Conservation (phyloP, 1,284 basidiomycete species). For the Ceratorhiza oryzae-sativae region DNA sequence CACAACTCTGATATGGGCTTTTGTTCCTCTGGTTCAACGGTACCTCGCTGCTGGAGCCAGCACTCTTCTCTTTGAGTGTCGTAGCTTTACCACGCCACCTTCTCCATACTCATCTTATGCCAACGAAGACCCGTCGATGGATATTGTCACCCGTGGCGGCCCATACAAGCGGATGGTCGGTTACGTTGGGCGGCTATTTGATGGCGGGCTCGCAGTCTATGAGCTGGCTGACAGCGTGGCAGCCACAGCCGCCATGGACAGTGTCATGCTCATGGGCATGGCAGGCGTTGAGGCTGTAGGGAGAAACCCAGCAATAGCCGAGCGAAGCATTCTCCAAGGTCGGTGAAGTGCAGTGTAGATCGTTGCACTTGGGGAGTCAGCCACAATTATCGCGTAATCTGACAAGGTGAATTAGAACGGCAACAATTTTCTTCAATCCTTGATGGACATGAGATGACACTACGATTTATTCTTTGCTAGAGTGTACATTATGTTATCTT, state of each 20-base stretch:
- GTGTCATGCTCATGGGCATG: constrained; percentile 39
- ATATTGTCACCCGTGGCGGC: constrained; percentile 25
- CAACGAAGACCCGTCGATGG: constrained; percentile 25
- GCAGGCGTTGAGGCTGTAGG: constrained; percentile 36
- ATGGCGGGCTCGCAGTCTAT: constrained; percentile 27
- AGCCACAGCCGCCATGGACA: constrained; percentile 35
- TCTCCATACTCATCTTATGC: constrained; percentile 2
- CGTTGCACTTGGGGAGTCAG: constrained; percentile 15
- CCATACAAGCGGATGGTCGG: constrained; percentile 38
- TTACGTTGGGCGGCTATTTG: constrained; percentile 28
- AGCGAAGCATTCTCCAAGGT: constrained; percentile 26
- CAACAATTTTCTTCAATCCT: background rate
- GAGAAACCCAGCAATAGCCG: constrained; percentile 25
- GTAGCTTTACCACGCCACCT: constrained; percentile 28
- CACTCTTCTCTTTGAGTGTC: constrained; percentile 33
- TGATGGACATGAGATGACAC: background rate
- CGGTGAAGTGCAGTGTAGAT: constrained; percentile 18
- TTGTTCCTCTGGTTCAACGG: constrained; percentile 30
- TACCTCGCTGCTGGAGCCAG: constrained; percentile 31
- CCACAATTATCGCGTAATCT: constrained; percentile 37
- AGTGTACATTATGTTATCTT: constrained; percentile 4
- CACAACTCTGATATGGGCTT: constrained; percentile 30
- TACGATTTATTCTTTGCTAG: constrained; percentile 20
- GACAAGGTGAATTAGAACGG: constrained; percentile 35
- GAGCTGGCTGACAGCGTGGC: constrained; percentile 33